Base-by-base conservation (phyloP, 768 basidiomycete species). In the Suillus subaureus region DNA sequence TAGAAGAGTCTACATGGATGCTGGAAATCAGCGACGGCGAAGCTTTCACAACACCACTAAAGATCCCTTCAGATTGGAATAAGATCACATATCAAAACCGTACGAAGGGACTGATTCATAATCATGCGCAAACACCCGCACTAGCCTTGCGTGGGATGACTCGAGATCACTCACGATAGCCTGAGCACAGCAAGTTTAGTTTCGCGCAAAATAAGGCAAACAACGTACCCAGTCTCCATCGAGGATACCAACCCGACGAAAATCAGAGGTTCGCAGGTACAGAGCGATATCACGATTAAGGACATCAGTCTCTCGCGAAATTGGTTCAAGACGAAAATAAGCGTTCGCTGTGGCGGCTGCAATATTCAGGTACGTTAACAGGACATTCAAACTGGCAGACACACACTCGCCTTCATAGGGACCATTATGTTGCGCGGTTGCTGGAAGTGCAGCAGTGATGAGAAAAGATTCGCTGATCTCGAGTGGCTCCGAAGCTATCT, bases 391-490 rank as follows among this genome's bases (percentile, higher is more conserved):
- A 31, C 16, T 8, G 40, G 15, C 37, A 55, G 21, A 42, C 31
- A 52, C 35, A 66, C 23, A 47, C 52, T 54, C 52, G 28, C 63
- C 61, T n/a, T 64, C 61, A 66, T 62, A 72, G 67, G 65, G 62
- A 40, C 64, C 61, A 35, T 45, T 62, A 31, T 45, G 56, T 42
- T 58, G 63, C 35, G 63, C 66, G 61, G 60, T 67, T 61, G 64
- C 58, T 18, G 69, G 61, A 18, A 84, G 67, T 18, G 86, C 70
- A 39, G 87, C 80, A 66, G 79, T 83, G 9, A 86, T 88, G 28
- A 93, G 81, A 74, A 94, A 94, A 21, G 77, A 83, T 71, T 93
- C 89, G 70, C 85, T 85, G 62, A 94, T 94, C 75, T 93, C 92
- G 56, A 92, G 74, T 21, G 68, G 72, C 39, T 88, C 87, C 11